These are phyloP conservation scores for Pisolithus orientalis DNA, from an alignment of 768 basidiomycete genomes.

Conservation along the genomic window DNA sequence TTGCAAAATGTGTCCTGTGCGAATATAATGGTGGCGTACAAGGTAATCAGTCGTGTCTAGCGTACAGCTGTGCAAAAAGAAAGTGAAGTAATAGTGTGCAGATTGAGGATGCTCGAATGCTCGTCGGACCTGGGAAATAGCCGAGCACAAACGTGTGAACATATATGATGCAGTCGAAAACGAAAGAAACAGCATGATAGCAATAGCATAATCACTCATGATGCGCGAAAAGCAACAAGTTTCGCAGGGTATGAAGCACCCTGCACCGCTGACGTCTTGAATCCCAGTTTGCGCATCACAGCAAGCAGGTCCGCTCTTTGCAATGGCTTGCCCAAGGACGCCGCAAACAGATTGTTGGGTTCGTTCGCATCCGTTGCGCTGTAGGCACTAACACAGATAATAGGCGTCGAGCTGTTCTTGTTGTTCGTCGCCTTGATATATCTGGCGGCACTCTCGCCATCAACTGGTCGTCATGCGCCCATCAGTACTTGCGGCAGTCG, in stretches of 20 bases:
- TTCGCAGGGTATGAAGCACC: constrained; percentile 47
- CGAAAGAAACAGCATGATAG: constrained; percentile 18
- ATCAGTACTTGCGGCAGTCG: constrained; percentile 5
- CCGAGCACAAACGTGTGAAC: too few species aligned
- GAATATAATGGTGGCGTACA: constrained; percentile 7
- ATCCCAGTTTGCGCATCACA: constrained; percentile 82
- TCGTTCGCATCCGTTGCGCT: constrained; percentile 63
- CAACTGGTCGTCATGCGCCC: constrained; percentile 43
- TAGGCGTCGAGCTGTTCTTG: constrained; percentile 90
- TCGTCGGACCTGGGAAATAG: too few species aligned
- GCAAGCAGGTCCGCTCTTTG: constrained; percentile 81
- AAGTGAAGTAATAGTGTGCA: too few species aligned
- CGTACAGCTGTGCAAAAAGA: constrained; percentile 11
- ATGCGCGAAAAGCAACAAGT: constrained; percentile 37
- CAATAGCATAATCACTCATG: constrained; percentile 18
- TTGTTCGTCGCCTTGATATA: constrained; percentile 97
- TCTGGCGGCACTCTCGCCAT: constrained; percentile 92
- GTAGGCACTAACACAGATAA: constrained; percentile 87
- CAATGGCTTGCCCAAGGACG: constrained; percentile 82
- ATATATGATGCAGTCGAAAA: constrained; percentile 1
- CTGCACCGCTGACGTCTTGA: constrained; percentile 76
- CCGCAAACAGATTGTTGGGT: constrained; percentile 65
- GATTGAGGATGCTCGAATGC: too few species aligned
- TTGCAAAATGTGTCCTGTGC: not conserved
- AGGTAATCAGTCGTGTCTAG: constrained; percentile 4